Base-by-base conservation (phyloP, 2,329 filamentous ascomycete genomes). In the Lachnum nothofagi region DNA sequence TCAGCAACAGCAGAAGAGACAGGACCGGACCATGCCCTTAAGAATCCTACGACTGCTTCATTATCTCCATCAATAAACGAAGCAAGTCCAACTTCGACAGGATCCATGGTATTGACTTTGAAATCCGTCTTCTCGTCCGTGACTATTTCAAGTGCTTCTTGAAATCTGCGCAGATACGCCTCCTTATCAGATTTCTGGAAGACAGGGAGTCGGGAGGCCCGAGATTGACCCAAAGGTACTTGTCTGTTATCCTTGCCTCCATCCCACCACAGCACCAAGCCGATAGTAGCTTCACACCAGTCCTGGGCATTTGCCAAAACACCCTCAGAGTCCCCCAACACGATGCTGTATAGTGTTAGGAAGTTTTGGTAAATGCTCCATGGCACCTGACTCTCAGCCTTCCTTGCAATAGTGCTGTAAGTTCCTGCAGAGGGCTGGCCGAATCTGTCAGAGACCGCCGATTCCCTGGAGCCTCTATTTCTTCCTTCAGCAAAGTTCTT, bases 361-460 rank as follows among this genome's bases (percentile, higher is more conserved):
- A 97, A 72, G 58, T 86, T 89, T 63, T 95, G 85, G 65, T 95
- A 96, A 23, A 97, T 82, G 20, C 86, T 82, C 87, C 88, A 95
- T 0, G 91, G 91, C 27, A 96, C 85, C 58, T 85, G 83, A 62
- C 88, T 94, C 60, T 91, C 87, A 2, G 89, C 90, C 68, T 85
- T 87, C 42, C 77, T 73, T 44, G 72, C 88, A 65, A 68, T 85
- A 69, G 76, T 85, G 67, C 76, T 79, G 45, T 86, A 82, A 5
- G 83, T 59, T 61, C 74, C 64, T 61, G 71, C 58, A 63, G 75
- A 60, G 60, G 75, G 65, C 63, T 70, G 57, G 25, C 58, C 64
- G 44, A 64, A 70, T 27, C 60, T 76, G 2, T 70, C 67, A 19
- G 64, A 61, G n/a, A 69, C 60, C 2, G 70, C 69, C 27, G 70